Conservation (phyloP, 257 asterid species). For the Nicotiana obtusifolia region DNA sequence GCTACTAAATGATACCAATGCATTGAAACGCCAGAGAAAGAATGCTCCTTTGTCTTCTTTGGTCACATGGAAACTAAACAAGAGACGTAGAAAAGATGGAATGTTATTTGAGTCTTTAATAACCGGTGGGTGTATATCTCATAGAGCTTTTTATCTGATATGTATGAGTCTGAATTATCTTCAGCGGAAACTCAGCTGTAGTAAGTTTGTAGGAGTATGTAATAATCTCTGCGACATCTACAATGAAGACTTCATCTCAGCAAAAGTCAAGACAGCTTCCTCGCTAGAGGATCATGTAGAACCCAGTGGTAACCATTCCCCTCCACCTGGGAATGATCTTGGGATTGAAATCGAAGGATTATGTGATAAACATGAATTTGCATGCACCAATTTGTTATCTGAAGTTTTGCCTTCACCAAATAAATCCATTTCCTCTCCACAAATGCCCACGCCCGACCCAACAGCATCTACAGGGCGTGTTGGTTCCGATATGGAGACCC, state of each 20-base stretch:
- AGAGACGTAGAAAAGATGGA: slow-evolving; percentile 32
- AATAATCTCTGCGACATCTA: slow-evolving; percentile 36
- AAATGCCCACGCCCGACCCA: slow-evolving; percentile 11
- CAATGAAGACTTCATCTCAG: slow-evolving; percentile 26
- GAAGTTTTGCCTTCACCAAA: slow-evolving; percentile 28
- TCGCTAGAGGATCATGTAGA: slow-evolving; percentile 20
- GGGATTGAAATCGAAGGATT: slow-evolving; percentile 43
- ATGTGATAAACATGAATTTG: slow-evolving; percentile 28
- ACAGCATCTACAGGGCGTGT: slow-evolving; percentile 34
- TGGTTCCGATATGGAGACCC: slow-evolving; percentile 47
- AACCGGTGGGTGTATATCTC: slow-evolving; percentile 38
- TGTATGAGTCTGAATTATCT: background rate
- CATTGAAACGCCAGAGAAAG: background rate
- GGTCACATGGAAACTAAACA: slow-evolving; percentile 35
- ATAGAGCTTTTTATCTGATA: background rate
- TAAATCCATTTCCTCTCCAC: slow-evolving; percentile 12
- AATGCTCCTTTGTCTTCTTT: background rate
- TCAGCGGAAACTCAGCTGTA: background rate
- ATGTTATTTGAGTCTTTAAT: slow-evolving; percentile 38
- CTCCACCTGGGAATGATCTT: slow-evolving; percentile 9
- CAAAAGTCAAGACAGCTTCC: slow-evolving; percentile 27
- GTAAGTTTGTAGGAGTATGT: slow-evolving; percentile 47
- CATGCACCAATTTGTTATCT: slow-evolving; percentile 23
- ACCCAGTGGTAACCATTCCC: slow-evolving; percentile 11
- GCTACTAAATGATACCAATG: slow-evolving; percentile 11